Evolutionary conservation across 1,284 basidiomycete species (phyloP), one percentile per base, ranked within the genome.

Genomic region (Naganishia albida): DNA sequence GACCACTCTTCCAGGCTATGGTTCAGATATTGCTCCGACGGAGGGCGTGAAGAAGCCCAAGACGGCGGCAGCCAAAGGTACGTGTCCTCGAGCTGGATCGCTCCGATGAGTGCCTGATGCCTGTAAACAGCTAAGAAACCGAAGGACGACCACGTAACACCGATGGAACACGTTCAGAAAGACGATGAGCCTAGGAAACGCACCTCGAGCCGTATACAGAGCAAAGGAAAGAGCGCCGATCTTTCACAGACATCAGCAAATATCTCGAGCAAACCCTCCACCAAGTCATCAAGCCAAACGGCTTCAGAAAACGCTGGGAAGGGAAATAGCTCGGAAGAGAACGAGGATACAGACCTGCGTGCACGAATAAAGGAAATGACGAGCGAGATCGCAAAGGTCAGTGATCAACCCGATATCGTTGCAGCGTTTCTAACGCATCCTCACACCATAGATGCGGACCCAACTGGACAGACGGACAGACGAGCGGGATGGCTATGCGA

Each of bases 401-500:
- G 40, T 16, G 7, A 55, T 48, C 43, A 56, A 40, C 38, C 12
- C 12, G 23, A 6, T 18, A 23, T 13, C 12, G 3, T 30, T 8
- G 12, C 49, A 15, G 10, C n/a, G 13, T 2, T 20, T 18, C 8
- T 12, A 1, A 15, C 34, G 23, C 10, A 44, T 39, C 26, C 3
- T 23, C 26, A 2, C 4, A 10, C 13, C 15, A 7, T 42, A 76
- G 76, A 63, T 73, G 43, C 70, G 69, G 10, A 67, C 71, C 0
- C 74, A 76, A 49, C 54, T 72, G 25, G 73, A 75, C 44, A 69
- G 73, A 25, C 43, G 72, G 18, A 65, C 67, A 30, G 57, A 65
- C 1, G 75, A 78, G 64, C 64, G 75, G 8, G 78, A 78, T 56
- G 68, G 68, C 0, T 75, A 73, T 43, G 68, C 73, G 1, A 74